Evolutionary conservation across 2,329 filamentous ascomycete genomes (phyloP).

Genomic region (Hypoxylon sp.): DNA sequence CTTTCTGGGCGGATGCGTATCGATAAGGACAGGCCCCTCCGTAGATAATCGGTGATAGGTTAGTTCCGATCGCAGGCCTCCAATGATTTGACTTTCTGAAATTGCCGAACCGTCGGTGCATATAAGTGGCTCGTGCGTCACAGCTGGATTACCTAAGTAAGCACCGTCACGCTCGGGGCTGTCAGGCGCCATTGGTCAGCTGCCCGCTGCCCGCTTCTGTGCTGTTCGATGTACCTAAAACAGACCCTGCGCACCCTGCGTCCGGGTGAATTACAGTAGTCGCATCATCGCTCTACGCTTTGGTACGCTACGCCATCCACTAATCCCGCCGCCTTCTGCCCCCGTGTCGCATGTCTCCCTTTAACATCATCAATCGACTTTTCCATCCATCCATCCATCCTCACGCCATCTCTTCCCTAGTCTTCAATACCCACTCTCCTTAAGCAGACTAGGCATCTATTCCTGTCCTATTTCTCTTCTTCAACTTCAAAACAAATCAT

Average conservation of each 20-base stretch:
- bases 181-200: conserved; percentile 42
- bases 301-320: no score
- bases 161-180: neutral
- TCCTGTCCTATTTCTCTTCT: conserved; percentile 32
- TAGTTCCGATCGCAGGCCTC: conserved; percentile 38
- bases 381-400: conserved; percentile 33
- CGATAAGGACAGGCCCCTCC: conserved; percentile 19
- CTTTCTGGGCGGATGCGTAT: conserved; percentile 7
- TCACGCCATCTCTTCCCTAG: conserved; percentile 35
- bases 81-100: conserved; percentile 28
- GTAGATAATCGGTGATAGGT: conserved; percentile 25
- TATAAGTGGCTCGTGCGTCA: conserved; percentile 20
- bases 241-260: conserved; percentile 16
- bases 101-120: conserved; percentile 15
- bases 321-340: conserved; percentile 29
- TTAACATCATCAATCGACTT: conserved; percentile 35
- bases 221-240: conserved; percentile 34
- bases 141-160: conserved; percentile 2
- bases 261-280: conserved; percentile 21
- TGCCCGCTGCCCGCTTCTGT: conserved; percentile 32
- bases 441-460: conserved; percentile 36
- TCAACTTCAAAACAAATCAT: conserved; percentile 27
- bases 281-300: conserved; percentile 30
- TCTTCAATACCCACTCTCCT: conserved; percentile 34
- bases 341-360: conserved; percentile 43